These are phyloP conservation scores for Halenospora varia DNA, from an alignment of 495 filamentous ascomycete genomes.

Conservation along the genomic window DNA sequence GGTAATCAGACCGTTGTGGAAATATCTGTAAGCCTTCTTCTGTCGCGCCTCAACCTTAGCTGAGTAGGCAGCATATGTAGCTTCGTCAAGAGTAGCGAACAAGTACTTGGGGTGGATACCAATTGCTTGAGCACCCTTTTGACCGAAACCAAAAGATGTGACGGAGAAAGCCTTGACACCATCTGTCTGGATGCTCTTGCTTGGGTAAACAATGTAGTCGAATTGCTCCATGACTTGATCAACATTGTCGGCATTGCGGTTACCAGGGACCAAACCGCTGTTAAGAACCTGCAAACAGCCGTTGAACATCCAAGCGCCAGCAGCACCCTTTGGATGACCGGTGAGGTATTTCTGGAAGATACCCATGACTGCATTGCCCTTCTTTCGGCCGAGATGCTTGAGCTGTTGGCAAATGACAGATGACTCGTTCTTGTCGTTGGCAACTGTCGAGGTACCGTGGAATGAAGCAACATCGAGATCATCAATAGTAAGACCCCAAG, in stretches of 20 bases:
- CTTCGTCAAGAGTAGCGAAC: slow-evolving; percentile 86
- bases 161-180: slow-evolving; percentile 97
- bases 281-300: slow-evolving; percentile 93
- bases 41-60: slow-evolving; percentile 85
- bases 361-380: slow-evolving; percentile 93
- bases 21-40: slow-evolving; percentile 97
- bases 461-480: slow-evolving; percentile 94
- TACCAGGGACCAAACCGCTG: slow-evolving; percentile 88
- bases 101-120: slow-evolving; percentile 96
- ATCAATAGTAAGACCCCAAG: slow-evolving; percentile 97
- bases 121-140: slow-evolving; percentile 97
- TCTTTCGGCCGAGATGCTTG: slow-evolving; percentile 87
- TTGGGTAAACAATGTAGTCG: slow-evolving; percentile 96
- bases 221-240: slow-evolving; percentile 95
- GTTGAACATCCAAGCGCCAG: slow-evolving; percentile 99
- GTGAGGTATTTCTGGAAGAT: slow-evolving; percentile 99
- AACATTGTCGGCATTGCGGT: slow-evolving; percentile 97
- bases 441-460: slow-evolving; percentile 97
- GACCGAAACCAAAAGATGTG: slow-evolving; percentile 98
- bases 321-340: slow-evolving; percentile 98
- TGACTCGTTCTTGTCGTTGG: slow-evolving; percentile 99
- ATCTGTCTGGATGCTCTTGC: slow-evolving; percentile 92
- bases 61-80: slow-evolving; percentile 78
- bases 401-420: slow-evolving; percentile 97
- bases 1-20: slow-evolving; percentile 95